Conservation (phyloP, 106 monocot species). For the Acanthochlamys bracteata region DNA sequence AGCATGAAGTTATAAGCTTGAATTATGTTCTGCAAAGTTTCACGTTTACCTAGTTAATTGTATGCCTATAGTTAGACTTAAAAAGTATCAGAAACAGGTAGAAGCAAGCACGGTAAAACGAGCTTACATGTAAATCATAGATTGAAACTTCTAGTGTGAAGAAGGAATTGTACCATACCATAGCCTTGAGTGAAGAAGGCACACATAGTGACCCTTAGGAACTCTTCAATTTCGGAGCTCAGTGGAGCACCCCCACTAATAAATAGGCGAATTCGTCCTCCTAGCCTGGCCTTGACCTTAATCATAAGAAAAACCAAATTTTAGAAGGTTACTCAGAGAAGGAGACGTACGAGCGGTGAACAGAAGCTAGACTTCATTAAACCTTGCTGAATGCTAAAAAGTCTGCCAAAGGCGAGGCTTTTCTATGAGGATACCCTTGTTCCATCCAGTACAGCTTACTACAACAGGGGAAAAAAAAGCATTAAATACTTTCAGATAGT, state of each 20-base stretch:
- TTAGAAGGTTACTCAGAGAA: neutral
- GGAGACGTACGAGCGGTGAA: neutral
- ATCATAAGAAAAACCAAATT: neutral
- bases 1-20: too few species aligned
- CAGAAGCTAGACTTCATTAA: neutral
- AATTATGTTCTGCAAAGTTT: too few species aligned
- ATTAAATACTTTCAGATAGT: too few species aligned
- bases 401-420: slow-evolving; percentile 82
- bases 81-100: too few species aligned
- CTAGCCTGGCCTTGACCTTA: slow-evolving; percentile 78
- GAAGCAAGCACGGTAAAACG: too few species aligned
- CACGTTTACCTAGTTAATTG: too few species aligned
- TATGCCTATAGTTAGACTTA: too few species aligned
- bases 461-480: slow-evolving; percentile 3
- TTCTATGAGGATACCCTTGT: slow-evolving; percentile 52
- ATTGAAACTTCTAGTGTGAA: too few species aligned
- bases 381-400: slow-evolving; percentile 84
- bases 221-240: slow-evolving; percentile 80
- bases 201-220: slow-evolving; percentile 79
- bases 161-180: slow-evolving; percentile 29
- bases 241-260: slow-evolving; percentile 83
- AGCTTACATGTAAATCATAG: too few species aligned
- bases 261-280: slow-evolving; percentile 80
- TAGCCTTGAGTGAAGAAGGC: slow-evolving; percentile 79
- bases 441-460: slow-evolving; percentile 83